phyloP scores from a whole-genome alignment of 768 basidiomycete species.

The Coprinopsis marcescibilis region DNA sequence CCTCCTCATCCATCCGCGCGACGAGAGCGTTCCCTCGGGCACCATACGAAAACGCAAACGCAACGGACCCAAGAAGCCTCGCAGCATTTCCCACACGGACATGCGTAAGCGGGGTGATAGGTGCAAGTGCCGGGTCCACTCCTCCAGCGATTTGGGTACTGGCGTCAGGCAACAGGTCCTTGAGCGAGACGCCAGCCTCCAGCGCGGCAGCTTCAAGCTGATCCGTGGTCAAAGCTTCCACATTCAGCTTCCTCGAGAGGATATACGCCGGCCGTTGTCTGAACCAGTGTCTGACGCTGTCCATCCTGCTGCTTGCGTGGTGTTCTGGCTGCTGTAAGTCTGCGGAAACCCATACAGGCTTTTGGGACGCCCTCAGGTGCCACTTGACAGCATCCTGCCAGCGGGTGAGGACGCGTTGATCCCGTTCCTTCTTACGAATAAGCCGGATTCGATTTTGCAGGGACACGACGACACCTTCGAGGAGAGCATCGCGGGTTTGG shows the following conservation, averaged over 20 bases:
- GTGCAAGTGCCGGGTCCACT: not conserved
- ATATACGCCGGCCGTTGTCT: conserved; percentile 14
- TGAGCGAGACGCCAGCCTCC: conserved; percentile 61
- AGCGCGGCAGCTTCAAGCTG: conserved; percentile 59
- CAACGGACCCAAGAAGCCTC: conserved; percentile 46
- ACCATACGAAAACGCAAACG: conserved; percentile 32
- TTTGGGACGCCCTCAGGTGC: conserved; percentile 46
- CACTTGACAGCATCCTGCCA: conserved; percentile 63
- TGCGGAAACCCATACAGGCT: conserved; percentile 46
- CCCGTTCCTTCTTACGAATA: conserved; percentile 42
- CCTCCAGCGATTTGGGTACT: not conserved
- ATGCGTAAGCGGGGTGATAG: conserved; percentile 38
- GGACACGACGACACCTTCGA: conserved; percentile 66
- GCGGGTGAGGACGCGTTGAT: conserved; percentile 40
- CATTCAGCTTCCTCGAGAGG: conserved; percentile 47
- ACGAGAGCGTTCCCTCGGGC: conserved; percentile 10
- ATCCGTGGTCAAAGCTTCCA: conserved; percentile 48
- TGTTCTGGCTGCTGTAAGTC: not conserved
- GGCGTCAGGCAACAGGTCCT: conserved; percentile 42
- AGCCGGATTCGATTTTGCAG: conserved; percentile 50
- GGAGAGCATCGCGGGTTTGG: conserved; percentile 61
- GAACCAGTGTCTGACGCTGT: no score
- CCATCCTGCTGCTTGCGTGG: no score
- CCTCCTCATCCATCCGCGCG: conserved; percentile 4
- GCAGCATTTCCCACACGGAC: conserved; percentile 56